Evolutionary conservation across 1,139 yeast genomes (phyloP).

Genomic region (Blastobotrys buckinghamii): DNA sequence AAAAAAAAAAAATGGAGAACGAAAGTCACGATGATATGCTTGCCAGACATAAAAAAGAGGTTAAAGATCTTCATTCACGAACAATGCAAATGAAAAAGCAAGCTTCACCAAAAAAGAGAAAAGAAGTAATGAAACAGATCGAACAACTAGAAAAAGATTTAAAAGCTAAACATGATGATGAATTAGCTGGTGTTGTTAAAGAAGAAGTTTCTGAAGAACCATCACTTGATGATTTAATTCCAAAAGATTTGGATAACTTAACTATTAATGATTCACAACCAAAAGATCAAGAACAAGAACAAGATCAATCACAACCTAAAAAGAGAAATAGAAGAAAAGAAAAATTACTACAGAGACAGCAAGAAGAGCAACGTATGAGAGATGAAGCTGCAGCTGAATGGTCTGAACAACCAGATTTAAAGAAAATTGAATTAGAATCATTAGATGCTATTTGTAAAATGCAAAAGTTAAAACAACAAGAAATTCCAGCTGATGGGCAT

Average conservation of each 20-base stretch:
- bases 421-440: constrained; percentile 64
- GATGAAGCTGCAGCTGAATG: constrained; percentile 73
- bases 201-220: constrained; percentile 20
- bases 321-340: constrained; percentile 82
- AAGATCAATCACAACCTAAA: constrained; percentile 26
- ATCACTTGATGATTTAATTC: constrained; percentile 47
- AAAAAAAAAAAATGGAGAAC: background rate
- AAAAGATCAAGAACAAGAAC: constrained; percentile 12
- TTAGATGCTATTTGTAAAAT: constrained; percentile 48
- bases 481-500: constrained; percentile 85
- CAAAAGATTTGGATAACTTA: constrained; percentile 48
- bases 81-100: constrained; percentile 75
- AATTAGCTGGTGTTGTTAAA: constrained; percentile 10
- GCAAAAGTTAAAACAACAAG: constrained; percentile 44
- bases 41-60: constrained; percentile 63
- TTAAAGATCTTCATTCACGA: constrained; percentile 56
- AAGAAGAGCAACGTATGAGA: constrained; percentile 55
- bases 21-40: constrained; percentile 49
- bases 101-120: constrained; percentile 63
- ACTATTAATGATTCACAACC: constrained; percentile 34
- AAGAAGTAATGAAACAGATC: constrained; percentile 48
- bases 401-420: constrained; percentile 53
- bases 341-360: constrained; percentile 67
- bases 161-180: constrained; percentile 42
- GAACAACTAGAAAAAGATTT: constrained; percentile 52